A percentile compares a stretch with the other conserved stretches of the same genome.
phyloP scores from a whole-genome alignment of 768 basidiomycete genomes.

The Serendipita sp. region DNA sequence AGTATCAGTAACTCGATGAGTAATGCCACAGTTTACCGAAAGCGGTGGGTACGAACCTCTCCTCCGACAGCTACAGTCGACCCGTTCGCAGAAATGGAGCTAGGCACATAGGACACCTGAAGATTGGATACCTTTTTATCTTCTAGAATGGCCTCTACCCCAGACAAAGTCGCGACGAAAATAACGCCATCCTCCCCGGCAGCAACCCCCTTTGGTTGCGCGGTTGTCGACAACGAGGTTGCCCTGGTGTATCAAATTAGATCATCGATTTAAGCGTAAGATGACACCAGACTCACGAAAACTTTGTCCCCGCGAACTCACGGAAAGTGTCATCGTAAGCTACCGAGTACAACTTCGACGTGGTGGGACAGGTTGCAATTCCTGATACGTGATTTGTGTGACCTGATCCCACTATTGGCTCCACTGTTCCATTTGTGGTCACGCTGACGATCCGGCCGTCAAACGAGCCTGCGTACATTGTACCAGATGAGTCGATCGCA shows the following conservation, averaged over 20 bases:
- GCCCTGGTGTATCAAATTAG: not conserved
- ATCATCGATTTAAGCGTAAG: not conserved
- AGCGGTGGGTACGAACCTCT: conserved; percentile 33
- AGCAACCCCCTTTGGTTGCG: conserved; percentile 56
- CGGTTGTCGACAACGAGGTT: not conserved
- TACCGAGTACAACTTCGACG: conserved; percentile 44
- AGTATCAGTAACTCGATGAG: not conserved
- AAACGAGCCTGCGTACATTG: conserved; percentile 67
- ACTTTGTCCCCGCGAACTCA: conserved; percentile 40
- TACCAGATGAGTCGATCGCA: conserved; percentile 19
- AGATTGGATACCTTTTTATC: conserved; percentile 53
- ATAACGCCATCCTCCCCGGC: conserved; percentile 42
- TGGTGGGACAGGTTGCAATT: conserved; percentile 28
- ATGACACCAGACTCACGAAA: conserved; percentile 28
- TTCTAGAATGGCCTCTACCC: conserved; percentile 48
- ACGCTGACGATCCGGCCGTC: conserved; percentile 64
- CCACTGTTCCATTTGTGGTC: conserved; percentile 31
- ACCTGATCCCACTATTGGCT: conserved; percentile 38
- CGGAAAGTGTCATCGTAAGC: conserved; percentile 71
- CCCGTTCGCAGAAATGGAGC: conserved; percentile 38
- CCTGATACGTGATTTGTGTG: conserved; percentile 60
- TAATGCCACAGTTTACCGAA: not conserved
- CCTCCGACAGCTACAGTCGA: conserved; percentile 50
- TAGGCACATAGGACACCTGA: conserved; percentile 35
- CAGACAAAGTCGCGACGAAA: conserved; percentile 43